Percentiles rank a stretch among this genome's conserved stretches.
Evolutionary conservation across 1,284 basidiomycete genomes (phyloP).

Genomic region (Sphagnurus paluster): DNA sequence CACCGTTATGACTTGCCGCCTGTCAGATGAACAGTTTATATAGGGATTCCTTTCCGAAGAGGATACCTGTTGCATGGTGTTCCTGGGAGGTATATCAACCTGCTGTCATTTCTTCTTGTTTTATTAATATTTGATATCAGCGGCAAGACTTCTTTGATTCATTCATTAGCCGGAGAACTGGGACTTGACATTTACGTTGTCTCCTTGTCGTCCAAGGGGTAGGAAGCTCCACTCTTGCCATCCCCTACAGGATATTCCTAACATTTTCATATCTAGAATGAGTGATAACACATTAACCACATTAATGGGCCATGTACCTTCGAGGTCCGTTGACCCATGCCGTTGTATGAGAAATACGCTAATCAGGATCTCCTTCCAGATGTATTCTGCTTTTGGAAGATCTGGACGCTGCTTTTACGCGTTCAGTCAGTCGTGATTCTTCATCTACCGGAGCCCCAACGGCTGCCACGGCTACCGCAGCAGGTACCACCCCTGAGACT

Average conservation of each 20-base stretch:
- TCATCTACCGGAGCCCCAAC: constrained; percentile 72
- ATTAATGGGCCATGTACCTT: constrained; percentile 82
- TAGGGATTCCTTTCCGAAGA: constrained; percentile 83
- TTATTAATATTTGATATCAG: constrained; percentile 35
- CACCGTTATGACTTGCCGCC: constrained; percentile 9
- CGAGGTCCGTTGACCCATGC: constrained; percentile 49
- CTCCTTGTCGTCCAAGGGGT: constrained; percentile 83
- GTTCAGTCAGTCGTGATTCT: constrained; percentile 76
- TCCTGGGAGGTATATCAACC: constrained; percentile 65
- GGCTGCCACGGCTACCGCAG: constrained; percentile 36
- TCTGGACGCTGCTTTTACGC: constrained; percentile 84
- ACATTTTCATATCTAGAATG: constrained; percentile 52
- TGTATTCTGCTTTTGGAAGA: constrained; percentile 88
- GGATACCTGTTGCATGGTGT: constrained; percentile 84
- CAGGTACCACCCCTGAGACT: constrained; percentile 44
- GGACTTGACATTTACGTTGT: constrained; percentile 89
- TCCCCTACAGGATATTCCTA: constrained; percentile 6
- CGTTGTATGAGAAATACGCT: constrained; percentile 6
- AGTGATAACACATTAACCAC: constrained; percentile 83
- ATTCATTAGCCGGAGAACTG: constrained; percentile 83
- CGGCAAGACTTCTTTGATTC: constrained; percentile 83
- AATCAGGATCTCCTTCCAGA: constrained; percentile 36
- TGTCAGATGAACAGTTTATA: constrained; percentile 7
- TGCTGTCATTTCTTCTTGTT: constrained; percentile 9
- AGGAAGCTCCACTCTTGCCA: constrained; percentile 23